Evolutionary conservation across 2,329 filamentous ascomycete species (phyloP), one percentile per base, ranked within the genome.

Genomic region (Xylaria hypoxylon): DNA sequence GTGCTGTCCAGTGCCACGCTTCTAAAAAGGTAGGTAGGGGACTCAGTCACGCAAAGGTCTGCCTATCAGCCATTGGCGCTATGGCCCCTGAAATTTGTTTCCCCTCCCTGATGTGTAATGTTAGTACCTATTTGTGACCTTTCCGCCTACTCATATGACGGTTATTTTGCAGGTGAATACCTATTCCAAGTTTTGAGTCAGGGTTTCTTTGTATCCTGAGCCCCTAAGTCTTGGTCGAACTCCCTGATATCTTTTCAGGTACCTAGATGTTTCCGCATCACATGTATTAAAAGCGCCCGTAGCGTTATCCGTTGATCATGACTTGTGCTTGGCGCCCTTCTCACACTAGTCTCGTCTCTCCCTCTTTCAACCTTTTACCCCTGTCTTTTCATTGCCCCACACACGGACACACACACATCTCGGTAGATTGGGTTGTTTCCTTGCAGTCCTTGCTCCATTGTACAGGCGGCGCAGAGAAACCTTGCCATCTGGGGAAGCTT

Each of bases 21-120:
- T 44, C 55, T 51, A 65, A 65, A 68, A 65, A n/a, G n/a, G n/a
- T 62, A 59, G 56, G 62, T 48, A 65, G 61, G 65, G 58, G 53
- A 65, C 62, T 45, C 52, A 48, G 50, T 59, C 52, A 62, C 57
- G 57, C 62, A 62, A 22, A 53, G 33, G 19, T 38, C 64, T 44
- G 52, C 58, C 59, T 33, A 56, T 50, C 42, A 45, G 52, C 52
- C 52, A 59, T 59, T 56, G 55, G 35, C 52, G 15, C 63, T 59
- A 58, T 53, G 62, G 35, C 50, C 66, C 66, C 66, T 68, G 66
- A 68, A 66, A 66, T 66, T 59, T 67, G 64, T 59, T 55, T 57
- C 45, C 47, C 31, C 28, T 52, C 26, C 40, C 15, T 31, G 11
- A 13, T 26, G 22, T 42, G 11, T 42, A 22, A 38, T 38, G 35